Base-by-base conservation (phyloP, 345 rosid genomes). In the Limnanthes douglasii region DNA sequence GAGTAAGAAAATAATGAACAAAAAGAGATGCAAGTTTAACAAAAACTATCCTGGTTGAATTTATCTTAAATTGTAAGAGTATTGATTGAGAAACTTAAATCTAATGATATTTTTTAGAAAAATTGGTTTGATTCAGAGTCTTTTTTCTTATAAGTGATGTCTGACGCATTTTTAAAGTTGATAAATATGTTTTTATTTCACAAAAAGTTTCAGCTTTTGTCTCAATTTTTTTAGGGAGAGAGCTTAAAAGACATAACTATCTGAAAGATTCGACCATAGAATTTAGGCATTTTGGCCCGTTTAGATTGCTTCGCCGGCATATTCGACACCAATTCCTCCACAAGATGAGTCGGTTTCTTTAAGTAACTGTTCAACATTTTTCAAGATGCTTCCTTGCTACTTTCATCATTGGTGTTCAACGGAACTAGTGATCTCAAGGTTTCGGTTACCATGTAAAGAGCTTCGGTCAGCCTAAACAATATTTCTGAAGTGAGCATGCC, bases 391-490 rank as follows among this genome's bases (percentile, higher is more conserved):
- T 51, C 70, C 34, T 11, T 59, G 28, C 37, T 53, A 15, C 29
- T 44, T 40, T 68, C 70, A 31, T 54, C 57, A 2, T 12, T 9
- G 1, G 53, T 11, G 30, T 37, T 56, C 35, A 62, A 36, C 22
- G 70, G 62, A 60, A 63, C 58, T 57, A 57, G 15, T 10, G 70
- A 64, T 50, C 65, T 78, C 44, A 85, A 40, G 25, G 78, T 69
- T 46, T 80, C 96, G 21, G 62, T 47, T 39, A 85, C 72, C 54
- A 80, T 23, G 40, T 78, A 93, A 34, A 85, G 93, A 21, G 85
- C 65, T 50, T 85, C 93, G 22, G 78, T 70, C 37, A 68, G 68
- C n/a, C 96, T 82, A 33, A 65, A 90, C 21, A 72, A 94, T 7
- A 69, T 66, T 47, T 69, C 78, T 17, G 83, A 81, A 66, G 19